Evolutionary conservation across 306 rosid species (phyloP), one percentile per base, ranked within the genome.

Genomic region (Elaeagnus macrophylla): DNA sequence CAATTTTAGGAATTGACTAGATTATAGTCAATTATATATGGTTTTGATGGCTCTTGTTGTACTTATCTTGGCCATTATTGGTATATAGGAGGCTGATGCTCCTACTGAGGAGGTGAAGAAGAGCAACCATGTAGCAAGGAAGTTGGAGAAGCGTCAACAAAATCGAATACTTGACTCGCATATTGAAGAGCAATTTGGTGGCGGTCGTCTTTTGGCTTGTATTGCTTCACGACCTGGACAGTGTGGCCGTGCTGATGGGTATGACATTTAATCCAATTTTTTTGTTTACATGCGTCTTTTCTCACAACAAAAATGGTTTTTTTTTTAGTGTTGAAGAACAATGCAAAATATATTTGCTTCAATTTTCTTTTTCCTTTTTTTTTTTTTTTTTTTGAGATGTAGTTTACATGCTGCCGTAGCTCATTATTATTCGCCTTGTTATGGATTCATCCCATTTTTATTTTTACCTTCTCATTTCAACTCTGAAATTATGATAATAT

Each of bases 151-250:
- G 72, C 83, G 76, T 9, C 69, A 69, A 25, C 59, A 80, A 56
- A 51, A 38, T 55, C 66, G 82, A 9, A 63, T 56, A 25, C 82
- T 80, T 41, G 86, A 70, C 37, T 7, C 56, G 25, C 82, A 77
- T 37, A 77, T 77, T 68, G 86, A 81, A 69, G 86, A 81, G 13
- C 83, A 77, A 65, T 81, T 81, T 44, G 67, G 78, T 5, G 60
- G 80, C 18, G 83, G 86, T 54, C 81, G 86, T 62, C 70, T 81
- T 3, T 51, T 81, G 66, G 86, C 83, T 38, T 77, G 80, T 48
- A 81, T 81, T 60, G 74, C 86, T 51, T 81, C 80, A 18, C 64
- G 86, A 17, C 86, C 83, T 55, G 83, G 86, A n/a, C 83, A 81
- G 53, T 77, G 83, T 41, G 86, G 86, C 40, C 86, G 86, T 64